Conservation (phyloP, 805 yeast species). For the Barnettozyma botsteinii region DNA sequence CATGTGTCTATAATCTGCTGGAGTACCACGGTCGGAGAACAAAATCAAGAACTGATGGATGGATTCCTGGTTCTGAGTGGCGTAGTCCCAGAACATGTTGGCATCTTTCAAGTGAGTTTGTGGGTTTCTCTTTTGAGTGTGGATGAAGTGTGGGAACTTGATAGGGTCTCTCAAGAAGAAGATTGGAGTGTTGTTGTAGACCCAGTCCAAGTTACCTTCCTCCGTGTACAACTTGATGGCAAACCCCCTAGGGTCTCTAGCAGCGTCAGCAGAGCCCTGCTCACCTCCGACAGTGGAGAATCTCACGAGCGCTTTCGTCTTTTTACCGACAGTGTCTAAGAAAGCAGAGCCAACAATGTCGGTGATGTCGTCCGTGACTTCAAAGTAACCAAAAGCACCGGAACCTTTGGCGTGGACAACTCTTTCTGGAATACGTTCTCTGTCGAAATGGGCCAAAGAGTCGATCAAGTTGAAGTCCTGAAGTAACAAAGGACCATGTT, state of each 20-base stretch:
- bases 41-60: conserved; percentile 68
- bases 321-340: conserved; percentile 71
- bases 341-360: conserved; percentile 68
- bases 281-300: conserved; percentile 90
- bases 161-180: conserved; percentile 81
- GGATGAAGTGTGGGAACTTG: conserved; percentile 84
- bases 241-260: conserved; percentile 86
- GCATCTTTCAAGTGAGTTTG: conserved; percentile 73
- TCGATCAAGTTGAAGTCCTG: conserved; percentile 82
- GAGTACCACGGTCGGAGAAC: conserved; percentile 81
- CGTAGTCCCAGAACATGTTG: conserved; percentile 77
- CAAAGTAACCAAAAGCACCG: conserved; percentile 85
- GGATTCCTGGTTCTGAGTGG: conserved; percentile 64
- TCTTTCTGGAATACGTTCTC: conserved; percentile 88
- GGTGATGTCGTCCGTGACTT: conserved; percentile 78
- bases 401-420: conserved; percentile 93
- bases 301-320: conserved; percentile 64
- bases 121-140: conserved; percentile 85
- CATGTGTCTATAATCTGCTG: conserved; percentile 69
- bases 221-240: conserved; percentile 76
- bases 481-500: conserved; percentile 71
- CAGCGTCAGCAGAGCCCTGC: conserved; percentile 73
- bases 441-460: conserved; percentile 78
- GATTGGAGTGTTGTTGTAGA: conserved; percentile 80
- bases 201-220: conserved; percentile 81